Conservation (phyloP, 2,329 filamentous ascomycete genomes). For the Akanthomyces lecanii region DNA sequence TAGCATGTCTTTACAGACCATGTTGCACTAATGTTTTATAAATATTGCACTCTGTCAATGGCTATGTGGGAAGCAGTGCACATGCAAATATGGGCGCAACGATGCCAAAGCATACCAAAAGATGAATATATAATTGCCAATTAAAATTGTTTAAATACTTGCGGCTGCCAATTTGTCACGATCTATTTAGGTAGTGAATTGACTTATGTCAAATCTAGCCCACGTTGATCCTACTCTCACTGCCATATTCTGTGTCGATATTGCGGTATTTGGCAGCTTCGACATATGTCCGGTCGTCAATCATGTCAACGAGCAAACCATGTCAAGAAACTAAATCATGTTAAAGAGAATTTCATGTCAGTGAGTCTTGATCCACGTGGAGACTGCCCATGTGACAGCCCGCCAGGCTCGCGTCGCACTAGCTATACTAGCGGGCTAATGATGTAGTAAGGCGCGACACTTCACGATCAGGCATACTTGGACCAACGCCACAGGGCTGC, state of each 20-base stretch:
- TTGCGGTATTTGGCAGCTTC: neutral
- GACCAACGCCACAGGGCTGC: neutral
- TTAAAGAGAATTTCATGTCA: neutral
- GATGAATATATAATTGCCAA: slow-evolving; percentile 13
- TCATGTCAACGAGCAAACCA: neutral
- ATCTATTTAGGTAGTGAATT: too few relatives aligned
- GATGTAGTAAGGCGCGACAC: neutral
- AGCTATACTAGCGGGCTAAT: neutral
- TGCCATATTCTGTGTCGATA: neutral
- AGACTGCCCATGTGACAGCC: slow-evolving; percentile 15
- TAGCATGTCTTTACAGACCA: neutral
- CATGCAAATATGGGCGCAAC: neutral
- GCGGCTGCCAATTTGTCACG: too few relatives aligned
- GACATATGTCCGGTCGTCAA: neutral
- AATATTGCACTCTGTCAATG: slow-evolving; percentile 12
- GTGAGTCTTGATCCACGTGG: neutral
- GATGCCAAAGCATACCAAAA: slow-evolving; percentile 7
- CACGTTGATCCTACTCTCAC: too few relatives aligned
- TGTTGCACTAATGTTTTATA: slow-evolving; percentile 14
- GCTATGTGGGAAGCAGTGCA: slow-evolving; percentile 7
- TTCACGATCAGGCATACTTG: slow-evolving; percentile 10
- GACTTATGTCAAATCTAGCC: too few relatives aligned
- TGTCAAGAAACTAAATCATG: neutral
- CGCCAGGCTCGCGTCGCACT: slow-evolving; percentile 5
- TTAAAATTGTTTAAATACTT: neutral